These are phyloP conservation scores for Termitomyces sp. DNA, from an alignment of 768 basidiomycete species.

Conservation along the genomic window DNA sequence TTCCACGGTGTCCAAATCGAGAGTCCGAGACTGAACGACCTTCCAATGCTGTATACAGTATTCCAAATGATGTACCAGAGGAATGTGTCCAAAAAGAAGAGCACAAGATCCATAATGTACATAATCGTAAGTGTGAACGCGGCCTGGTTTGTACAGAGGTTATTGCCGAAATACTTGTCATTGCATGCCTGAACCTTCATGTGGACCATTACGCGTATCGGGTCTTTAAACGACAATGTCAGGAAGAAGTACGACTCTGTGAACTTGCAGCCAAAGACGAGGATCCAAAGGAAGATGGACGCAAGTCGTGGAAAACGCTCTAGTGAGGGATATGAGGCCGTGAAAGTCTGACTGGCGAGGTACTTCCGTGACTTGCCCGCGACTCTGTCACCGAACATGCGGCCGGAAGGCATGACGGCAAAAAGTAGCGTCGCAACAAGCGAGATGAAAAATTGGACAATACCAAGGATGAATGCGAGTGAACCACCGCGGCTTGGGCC, in stretches of 20 bases:
- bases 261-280: slow-evolving; percentile 96
- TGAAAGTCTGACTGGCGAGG: slow-evolving; percentile 97
- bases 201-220: slow-evolving; percentile 91
- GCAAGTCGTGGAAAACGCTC: slow-evolving; percentile 62
- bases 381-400: slow-evolving; percentile 98
- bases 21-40: slow-evolving; percentile 86
- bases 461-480: slow-evolving; percentile 86
- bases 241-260: slow-evolving; percentile 98
- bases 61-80: slow-evolving; percentile 99
- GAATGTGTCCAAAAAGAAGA: slow-evolving; percentile 99
- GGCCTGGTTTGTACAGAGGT: slow-evolving; percentile 87
- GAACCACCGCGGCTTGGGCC: slow-evolving; percentile 48
- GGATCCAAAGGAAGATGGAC: slow-evolving; percentile 79
- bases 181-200: slow-evolving; percentile 93
- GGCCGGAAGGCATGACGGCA: slow-evolving; percentile 88
- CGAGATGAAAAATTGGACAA: slow-evolving; percentile 95
- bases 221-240: slow-evolving; percentile 89
- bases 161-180: slow-evolving; percentile 81
- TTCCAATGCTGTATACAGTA: slow-evolving; percentile 84
- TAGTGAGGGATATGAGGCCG: slow-evolving; percentile 85
- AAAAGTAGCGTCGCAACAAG: slow-evolving; percentile 84
- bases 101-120: slow-evolving; percentile 96
- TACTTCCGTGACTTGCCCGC: slow-evolving; percentile 95
- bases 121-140: slow-evolving; percentile 95
- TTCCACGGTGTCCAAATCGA: slow-evolving; percentile 99